Conservation (phyloP, 192 early-diverging fungal species). For the Coemansia biformis region DNA sequence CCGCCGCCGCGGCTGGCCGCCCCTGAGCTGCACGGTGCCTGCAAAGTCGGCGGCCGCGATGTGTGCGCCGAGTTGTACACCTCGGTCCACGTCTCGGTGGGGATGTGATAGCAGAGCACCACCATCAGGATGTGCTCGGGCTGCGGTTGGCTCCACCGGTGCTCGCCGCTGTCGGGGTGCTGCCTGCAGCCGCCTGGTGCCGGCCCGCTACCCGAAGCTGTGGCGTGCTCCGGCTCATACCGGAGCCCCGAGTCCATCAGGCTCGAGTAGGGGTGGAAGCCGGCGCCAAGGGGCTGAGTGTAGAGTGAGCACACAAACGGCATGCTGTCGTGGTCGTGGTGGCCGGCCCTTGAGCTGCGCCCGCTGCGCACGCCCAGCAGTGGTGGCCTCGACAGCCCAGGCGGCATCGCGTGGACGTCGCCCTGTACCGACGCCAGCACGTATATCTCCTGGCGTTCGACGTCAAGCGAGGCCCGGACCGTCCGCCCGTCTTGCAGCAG, state of each 20-base stretch:
- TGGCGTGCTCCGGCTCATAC: constrained; percentile 6
- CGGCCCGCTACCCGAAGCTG: background rate
- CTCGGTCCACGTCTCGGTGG: constrained; percentile 50
- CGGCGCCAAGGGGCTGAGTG: constrained; percentile 15
- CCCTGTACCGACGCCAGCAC: constrained; percentile 55
- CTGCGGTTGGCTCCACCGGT: constrained; percentile 1
- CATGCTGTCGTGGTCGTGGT: constrained; percentile 6
- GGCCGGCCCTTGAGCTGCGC: constrained; percentile 8
- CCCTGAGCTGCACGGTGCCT: no score
- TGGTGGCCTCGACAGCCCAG: constrained; percentile 15
- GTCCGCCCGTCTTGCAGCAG: constrained; percentile 45
- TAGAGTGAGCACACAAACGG: constrained; percentile 13
- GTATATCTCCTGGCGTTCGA: constrained; percentile 74
- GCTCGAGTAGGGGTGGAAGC: constrained; percentile 32
- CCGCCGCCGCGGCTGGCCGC: no score
- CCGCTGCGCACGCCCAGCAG: constrained; percentile 16
- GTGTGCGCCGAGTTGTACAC: constrained; percentile 34
- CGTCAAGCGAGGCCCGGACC: constrained; percentile 71
- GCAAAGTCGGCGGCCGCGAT: background rate
- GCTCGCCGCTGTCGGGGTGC: constrained; percentile 1
- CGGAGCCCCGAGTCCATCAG: constrained; percentile 25
- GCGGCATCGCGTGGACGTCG: constrained; percentile 13
- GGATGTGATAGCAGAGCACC: constrained; percentile 49
- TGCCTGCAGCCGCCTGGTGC: background rate
- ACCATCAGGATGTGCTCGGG: constrained; percentile 37